Evolutionary conservation across 2,329 filamentous ascomycete genomes (phyloP).

Genomic region (Samsoniella hepiali): DNA sequence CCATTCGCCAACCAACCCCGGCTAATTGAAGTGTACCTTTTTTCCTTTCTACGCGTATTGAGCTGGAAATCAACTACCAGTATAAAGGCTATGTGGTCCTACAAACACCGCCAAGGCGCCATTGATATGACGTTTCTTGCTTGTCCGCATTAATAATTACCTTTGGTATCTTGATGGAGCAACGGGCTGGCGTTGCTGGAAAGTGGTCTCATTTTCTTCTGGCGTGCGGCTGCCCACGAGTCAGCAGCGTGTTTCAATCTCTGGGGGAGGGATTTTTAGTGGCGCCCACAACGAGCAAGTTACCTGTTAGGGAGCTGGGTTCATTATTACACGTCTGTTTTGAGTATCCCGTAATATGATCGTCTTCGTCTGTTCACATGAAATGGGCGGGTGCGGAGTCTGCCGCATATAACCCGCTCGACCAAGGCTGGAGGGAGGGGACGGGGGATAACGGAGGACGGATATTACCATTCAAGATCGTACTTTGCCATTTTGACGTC

Average conservation of each 20-base stretch:
- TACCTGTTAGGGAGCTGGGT: neutral
- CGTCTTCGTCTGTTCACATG: slow-evolving; percentile 18
- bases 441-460: neutral
- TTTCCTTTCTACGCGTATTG: neutral
- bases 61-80: neutral
- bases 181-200: neutral
- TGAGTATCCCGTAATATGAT: slow-evolving; percentile 15
- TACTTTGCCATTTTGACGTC: neutral
- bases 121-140: neutral
- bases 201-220: slow-evolving; percentile 12
- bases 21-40: neutral
- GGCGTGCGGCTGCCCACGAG: slow-evolving; percentile 7
- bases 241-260: slow-evolving; percentile 14
- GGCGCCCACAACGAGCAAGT: neutral
- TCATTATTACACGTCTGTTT: slow-evolving; percentile 12
- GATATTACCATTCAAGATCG: slow-evolving; percentile 12
- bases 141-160: neutral
- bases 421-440: neutral
- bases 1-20: neutral
- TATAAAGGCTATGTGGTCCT: too few relatives aligned
- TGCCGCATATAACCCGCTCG: neutral
- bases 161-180: neutral
- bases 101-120: neutral
- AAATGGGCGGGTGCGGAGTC: slow-evolving; percentile 13
- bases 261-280: slow-evolving; percentile 3